Base-by-base conservation (phyloP, 495 filamentous ascomycete genomes). In the Neurospora pannonica region DNA sequence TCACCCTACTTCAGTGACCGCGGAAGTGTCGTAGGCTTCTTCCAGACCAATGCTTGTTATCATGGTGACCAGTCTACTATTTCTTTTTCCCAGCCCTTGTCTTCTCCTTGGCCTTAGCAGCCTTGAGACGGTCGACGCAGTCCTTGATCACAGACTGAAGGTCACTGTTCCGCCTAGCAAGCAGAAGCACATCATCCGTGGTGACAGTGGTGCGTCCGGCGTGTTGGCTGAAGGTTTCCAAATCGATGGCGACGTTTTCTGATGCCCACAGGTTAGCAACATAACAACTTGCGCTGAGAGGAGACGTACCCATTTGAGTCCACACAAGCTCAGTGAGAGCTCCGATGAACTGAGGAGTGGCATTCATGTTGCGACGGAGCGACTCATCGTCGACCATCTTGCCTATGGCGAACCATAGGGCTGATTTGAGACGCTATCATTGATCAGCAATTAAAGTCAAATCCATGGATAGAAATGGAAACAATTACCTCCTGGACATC, bases 331-430 rank as follows among this genome's bases (percentile, higher is more conserved):
- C 95, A 0, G 93, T 97, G 80, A 98, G 82, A 0, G 94, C 94
- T 11, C 90, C 95, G 77, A 97, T 98, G 83, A 98, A 99, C 79
- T 98, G 95, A 8, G 94, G 95, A 1, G 94, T 98, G 3, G 95
- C 94, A 82, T 95, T 97, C 74, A 92, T 87, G 78, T 92, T 91
- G 15, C 92, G 85, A 34, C 86, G 86, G 42, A 96, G 83, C 38
- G 90, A 92, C 80, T 97, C 93, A 75, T 95, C 90, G 81, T 98
- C 95, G 67, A 97, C 92, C 70, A 94, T 93, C 80, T 94, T 92
- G 79, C 95, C 95, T 74, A 97, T 90, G 28, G 89, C 88, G 80
- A 92, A 92, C 95, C 95, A 98, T n/a, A 99, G 88, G 39, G 94
- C 93, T 71, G 93, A 90, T 88, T 99, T 99, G 73, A 98, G 87